phyloP scores from a whole-genome alignment of 1,139 yeast genomes.

The Pichia sp. region DNA sequence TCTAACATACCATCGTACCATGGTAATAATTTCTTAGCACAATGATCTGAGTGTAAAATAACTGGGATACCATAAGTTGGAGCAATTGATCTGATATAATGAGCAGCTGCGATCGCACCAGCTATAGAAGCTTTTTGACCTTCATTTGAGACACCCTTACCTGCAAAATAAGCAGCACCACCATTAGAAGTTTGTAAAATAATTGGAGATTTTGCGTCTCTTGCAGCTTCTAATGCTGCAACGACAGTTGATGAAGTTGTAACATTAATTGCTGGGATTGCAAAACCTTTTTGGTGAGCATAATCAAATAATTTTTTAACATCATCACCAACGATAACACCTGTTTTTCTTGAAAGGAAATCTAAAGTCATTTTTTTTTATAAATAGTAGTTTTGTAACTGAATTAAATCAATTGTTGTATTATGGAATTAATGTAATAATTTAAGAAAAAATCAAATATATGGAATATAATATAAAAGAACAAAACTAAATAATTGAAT shows the following conservation, averaged over 20 bases:
- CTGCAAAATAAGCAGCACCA: slow-evolving; percentile 99
- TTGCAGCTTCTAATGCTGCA: slow-evolving; percentile 97
- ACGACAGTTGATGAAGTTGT: slow-evolving; percentile 97
- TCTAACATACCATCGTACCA: slow-evolving; percentile 98
- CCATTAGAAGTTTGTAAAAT: slow-evolving; percentile 97
- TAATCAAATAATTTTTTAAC: slow-evolving; percentile 87
- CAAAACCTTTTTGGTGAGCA: slow-evolving; percentile 90
- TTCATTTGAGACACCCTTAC: slow-evolving; percentile 94
- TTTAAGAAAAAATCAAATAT: background rate
- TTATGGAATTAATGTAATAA: background rate
- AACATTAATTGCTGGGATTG: slow-evolving; percentile 97
- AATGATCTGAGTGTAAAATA: slow-evolving; percentile 95
- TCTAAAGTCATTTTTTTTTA: slow-evolving; percentile 26
- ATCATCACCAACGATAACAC: slow-evolving; percentile 99
- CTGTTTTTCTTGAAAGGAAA: slow-evolving; percentile 78
- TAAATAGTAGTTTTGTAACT: background rate
- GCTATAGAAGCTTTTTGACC: slow-evolving; percentile 91
- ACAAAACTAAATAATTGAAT: too few species aligned
- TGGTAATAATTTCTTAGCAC: slow-evolving; percentile 96
- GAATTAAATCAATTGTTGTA: slow-evolving; percentile 2
- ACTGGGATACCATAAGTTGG: slow-evolving; percentile 97
- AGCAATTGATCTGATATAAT: slow-evolving; percentile 93
- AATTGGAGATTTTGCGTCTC: slow-evolving; percentile 93
- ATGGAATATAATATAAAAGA: too few species aligned
- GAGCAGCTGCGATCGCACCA: slow-evolving; percentile 97